Percentiles rank a stretch among this genome's conserved stretches.
phyloP scores from a whole-genome alignment of 2,329 filamentous ascomycete genomes.

The Sporothrix mexicana region DNA sequence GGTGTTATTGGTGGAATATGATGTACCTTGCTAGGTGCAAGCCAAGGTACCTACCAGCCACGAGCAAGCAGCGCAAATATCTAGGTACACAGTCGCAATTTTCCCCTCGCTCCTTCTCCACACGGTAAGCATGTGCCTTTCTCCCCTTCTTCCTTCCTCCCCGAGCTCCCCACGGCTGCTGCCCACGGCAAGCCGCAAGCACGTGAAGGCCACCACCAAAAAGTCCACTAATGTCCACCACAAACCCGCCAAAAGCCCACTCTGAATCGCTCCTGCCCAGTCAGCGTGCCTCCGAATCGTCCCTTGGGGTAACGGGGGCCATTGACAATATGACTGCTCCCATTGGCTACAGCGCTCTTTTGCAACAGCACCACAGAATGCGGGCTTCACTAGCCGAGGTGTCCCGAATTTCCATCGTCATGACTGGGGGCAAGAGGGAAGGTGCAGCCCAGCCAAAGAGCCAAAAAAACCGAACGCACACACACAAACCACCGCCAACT shows the following conservation, averaged over 20 bases:
- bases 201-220: slow-evolving; percentile 15
- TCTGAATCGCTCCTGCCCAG: slow-evolving; percentile 29
- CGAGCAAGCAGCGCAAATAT: background rate
- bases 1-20: background rate
- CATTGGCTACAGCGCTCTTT: slow-evolving; percentile 34
- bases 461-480: slow-evolving; percentile 30
- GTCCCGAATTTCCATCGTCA: slow-evolving; percentile 39
- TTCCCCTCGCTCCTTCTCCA: slow-evolving; percentile 17
- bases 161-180: slow-evolving; percentile 19
- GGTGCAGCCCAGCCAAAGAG: background rate
- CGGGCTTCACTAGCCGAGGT: slow-evolving; percentile 38
- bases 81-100: slow-evolving; percentile 20
- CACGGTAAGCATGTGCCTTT: slow-evolving; percentile 28
- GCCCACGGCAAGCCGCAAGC: slow-evolving; percentile 19
- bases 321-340: slow-evolving; percentile 37
- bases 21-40: slow-evolving; percentile 1
- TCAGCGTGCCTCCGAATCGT: slow-evolving; percentile 38
- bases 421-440: slow-evolving; percentile 27
- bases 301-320: slow-evolving; percentile 30
- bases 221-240: background rate
- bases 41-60: background rate
- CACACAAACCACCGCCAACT: slow-evolving; percentile 2
- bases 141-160: background rate
- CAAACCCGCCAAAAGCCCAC: background rate
- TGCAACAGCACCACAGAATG: slow-evolving; percentile 27